These are phyloP conservation scores for Craterostigma plantagineum DNA, from an alignment of 257 asterid genomes.

Conservation along the genomic window DNA sequence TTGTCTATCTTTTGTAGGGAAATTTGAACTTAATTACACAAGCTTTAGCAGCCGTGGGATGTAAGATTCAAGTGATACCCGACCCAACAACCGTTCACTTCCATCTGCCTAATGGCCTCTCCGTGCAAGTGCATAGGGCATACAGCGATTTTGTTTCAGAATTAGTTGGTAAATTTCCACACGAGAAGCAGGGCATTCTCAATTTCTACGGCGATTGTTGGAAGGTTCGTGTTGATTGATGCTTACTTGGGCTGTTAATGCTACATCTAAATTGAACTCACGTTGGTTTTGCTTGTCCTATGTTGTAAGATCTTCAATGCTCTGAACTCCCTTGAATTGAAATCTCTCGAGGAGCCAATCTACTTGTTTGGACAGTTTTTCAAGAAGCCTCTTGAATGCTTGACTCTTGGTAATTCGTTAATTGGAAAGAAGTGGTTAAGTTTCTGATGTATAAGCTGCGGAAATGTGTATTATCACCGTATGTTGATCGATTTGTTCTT, in stretches of 20 bases:
- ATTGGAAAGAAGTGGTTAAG: neutral
- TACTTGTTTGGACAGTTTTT: slow-evolving; percentile 85
- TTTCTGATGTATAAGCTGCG: no score
- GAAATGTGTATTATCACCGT: neutral
- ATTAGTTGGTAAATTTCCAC: slow-evolving; percentile 71
- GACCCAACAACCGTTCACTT: slow-evolving; percentile 95
- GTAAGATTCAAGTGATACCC: slow-evolving; percentile 76
- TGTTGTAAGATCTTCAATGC: slow-evolving; percentile 72
- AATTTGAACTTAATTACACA: slow-evolving; percentile 88
- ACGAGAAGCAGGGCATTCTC: slow-evolving; percentile 76
- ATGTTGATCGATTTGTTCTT: neutral
- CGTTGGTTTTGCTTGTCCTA: slow-evolving; percentile 14
- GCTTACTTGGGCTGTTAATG: no score
- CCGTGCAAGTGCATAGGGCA: slow-evolving; percentile 76
- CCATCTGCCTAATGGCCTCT: slow-evolving; percentile 72
- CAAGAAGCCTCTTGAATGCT: slow-evolving; percentile 84
- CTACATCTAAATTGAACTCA: slow-evolving; percentile 8
- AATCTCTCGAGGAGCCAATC: slow-evolving; percentile 91
- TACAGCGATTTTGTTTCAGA: slow-evolving; percentile 54
- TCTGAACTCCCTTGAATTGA: slow-evolving; percentile 81
- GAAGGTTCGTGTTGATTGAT: slow-evolving; percentile 61
- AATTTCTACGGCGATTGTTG: slow-evolving; percentile 78
- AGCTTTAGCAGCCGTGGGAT: slow-evolving; percentile 91
- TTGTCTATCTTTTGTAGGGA: slow-evolving; percentile 31
- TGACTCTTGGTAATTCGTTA: slow-evolving; percentile 66